Evolutionary conservation across 2,329 filamentous ascomycete genomes (phyloP).

Genomic region (Aspergillus uvarum): DNA sequence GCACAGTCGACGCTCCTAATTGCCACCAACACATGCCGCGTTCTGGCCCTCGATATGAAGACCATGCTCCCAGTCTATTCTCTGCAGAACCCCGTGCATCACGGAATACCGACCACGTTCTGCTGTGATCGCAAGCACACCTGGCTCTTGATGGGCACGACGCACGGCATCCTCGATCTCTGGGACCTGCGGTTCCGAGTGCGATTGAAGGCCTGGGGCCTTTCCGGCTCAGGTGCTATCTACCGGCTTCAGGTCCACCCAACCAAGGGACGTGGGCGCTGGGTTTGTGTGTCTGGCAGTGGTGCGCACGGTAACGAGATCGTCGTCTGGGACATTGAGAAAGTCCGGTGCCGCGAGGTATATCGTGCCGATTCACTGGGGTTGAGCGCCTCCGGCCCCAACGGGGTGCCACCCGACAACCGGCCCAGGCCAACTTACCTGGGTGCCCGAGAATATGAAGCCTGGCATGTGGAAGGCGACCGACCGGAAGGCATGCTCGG

Average conservation of each 20-base stretch:
- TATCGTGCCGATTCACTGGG: slow-evolving; percentile 61
- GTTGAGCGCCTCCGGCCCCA: slow-evolving; percentile 17
- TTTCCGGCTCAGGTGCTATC: slow-evolving; percentile 76
- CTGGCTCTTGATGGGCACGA: slow-evolving; percentile 89
- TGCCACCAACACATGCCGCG: slow-evolving; percentile 79
- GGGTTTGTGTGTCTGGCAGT: slow-evolving; percentile 85
- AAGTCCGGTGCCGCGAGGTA: slow-evolving; percentile 81
- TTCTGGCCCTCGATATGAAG: slow-evolving; percentile 81
- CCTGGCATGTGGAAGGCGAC: slow-evolving; percentile 89
- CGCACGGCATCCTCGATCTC: slow-evolving; percentile 86
- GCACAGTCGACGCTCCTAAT: slow-evolving; percentile 78
- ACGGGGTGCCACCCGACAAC: slow-evolving; percentile 54
- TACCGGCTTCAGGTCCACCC: slow-evolving; percentile 79
- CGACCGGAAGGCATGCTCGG: slow-evolving; percentile 81
- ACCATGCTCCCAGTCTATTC: slow-evolving; percentile 80
- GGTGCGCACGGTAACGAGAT: slow-evolving; percentile 79
- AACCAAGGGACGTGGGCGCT: slow-evolving; percentile 72
- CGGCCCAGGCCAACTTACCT: slow-evolving; percentile 24
- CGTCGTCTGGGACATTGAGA: slow-evolving; percentile 94
- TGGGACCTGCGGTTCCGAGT: slow-evolving; percentile 97
- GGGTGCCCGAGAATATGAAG: slow-evolving; percentile 65
- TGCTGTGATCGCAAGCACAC: slow-evolving; percentile 81
- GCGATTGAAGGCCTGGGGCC: slow-evolving; percentile 81
- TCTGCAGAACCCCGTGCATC: slow-evolving; percentile 83
- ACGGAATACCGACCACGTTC: slow-evolving; percentile 89